Evolutionary conservation across 2,329 filamentous ascomycete genomes (phyloP), one percentile per base, ranked within the genome.

Genomic region (Diplocarpon rosae): DNA sequence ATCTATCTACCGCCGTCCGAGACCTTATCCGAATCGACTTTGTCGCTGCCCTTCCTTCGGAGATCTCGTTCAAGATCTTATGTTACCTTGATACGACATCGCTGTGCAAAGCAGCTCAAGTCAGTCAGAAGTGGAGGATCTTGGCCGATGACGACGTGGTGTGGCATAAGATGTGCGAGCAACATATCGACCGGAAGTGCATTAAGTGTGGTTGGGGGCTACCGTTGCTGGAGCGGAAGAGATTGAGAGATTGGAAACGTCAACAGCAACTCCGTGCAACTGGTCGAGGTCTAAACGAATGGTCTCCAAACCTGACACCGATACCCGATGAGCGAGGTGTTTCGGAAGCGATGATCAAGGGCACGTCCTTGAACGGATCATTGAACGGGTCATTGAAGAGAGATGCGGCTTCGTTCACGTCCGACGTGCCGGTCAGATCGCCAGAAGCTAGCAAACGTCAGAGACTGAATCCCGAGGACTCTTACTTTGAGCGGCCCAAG

Each of bases 21-120:
- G 89, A 96, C 53, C 82, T 96, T 51, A 89, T 98, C 59, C 92
- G 94, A 64, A 96, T 98, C 67, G 92, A 98, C 66, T 98, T 96
- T 62, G 70, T 98, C 39, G 78, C 83, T 29, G 88, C 90, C 6
- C 72, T 98, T 0, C 92, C 92, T 5, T 75, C 83, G 33, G 92
- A 98, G 66, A 75, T 98, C 28, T 86, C 88, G 14, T 92, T 93
- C 67, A 93, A 93, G 64, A 90, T 98, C 31, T 73, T 98, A 2
- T 89, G 83, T 56, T 92, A 85, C 57, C 80, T 98, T 47, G 92
- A 98, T 63, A 95, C 90, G 1, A 83, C 85, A 2, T 95, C 90
- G 0, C 73, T 98, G 0, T 96, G 92, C 70, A 95, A 95, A 63
- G 90, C 92, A 1, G 87, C 92, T 0, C 89, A 95, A 63, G 92